Evolutionary conservation across 495 filamentous ascomycete genomes (phyloP), one percentile per base, ranked within the genome.

Genomic region (Podospora conica): DNA sequence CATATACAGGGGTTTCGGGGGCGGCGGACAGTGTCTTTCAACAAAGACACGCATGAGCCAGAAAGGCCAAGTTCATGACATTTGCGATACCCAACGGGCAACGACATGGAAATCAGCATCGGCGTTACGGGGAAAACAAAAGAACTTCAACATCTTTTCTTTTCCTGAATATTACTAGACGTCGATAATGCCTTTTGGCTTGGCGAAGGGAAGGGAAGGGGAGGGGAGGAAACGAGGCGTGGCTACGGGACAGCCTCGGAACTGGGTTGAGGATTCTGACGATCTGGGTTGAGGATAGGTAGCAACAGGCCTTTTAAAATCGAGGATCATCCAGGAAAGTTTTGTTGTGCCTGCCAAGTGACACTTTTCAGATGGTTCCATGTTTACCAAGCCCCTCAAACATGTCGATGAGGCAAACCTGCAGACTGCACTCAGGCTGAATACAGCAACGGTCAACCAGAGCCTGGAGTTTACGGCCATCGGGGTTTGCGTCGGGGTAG

Each of bases 141-240:
- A 78, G 76, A 78, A 76, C 65, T 78, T 78, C 76, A 78, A 78
- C 76, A 75, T 78, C 76, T 78, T 78, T 78, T 71, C 63, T 71
- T 75, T 77, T 75, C 74, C 73, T 74, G 64, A 66, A 67, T 48
- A 48, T 68, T 66, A 66, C 68, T 74, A 73, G 73, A 73, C 71
- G 74, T 64, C 69, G 73, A 69, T 67, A 65, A 69, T 61, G 65
- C 72, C 69, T 72, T 74, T 72, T 76, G 73, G 74, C 74, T 73
- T 69, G 74, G 71, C 64, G 55, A 63, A 67, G 66, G 53, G 29
- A 31, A 53, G 63, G 61, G 60, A 55, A 65, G 59, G 24, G 53
- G 56, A 18, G 25, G 58, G 21, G 40, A 56, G 59, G 23, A 28
- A n/a, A n/a, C n/a, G n/a, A 60, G n/a, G n/a, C 25, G 58, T 24